Evolutionary conservation across 2,329 filamentous ascomycete genomes (phyloP), one percentile per base, ranked within the genome.

Genomic region (Triangularia setosa): DNA sequence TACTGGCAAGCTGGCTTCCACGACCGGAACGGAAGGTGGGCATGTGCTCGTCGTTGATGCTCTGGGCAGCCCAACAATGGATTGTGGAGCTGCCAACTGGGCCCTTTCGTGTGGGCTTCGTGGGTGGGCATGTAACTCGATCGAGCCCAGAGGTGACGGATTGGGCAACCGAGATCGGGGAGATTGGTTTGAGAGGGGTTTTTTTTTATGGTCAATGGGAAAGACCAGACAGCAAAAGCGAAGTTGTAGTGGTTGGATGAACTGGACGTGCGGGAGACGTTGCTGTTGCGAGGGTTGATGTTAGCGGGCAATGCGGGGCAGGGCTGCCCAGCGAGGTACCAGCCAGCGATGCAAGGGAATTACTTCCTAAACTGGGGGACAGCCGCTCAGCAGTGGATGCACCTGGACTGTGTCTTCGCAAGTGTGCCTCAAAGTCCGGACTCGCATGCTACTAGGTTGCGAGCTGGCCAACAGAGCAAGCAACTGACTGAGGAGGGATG

Each of bases 21-120:
- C 16, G 57, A 68, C 67, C 33, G 63, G 66, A 66, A 60, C 24
- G 67, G 67, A 68, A 70, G 65, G 33, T 61, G 57, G 61, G 67
- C 69, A 71, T 71, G 69, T 71, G 69, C 65, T 33, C 63, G 63
- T 48, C 44, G 54, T 44, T 35, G 61, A 53, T 48, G 33, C 14
- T 40, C 60, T 53, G 64, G n/a, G 65, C 64, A 66, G 63, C 61
- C 68, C 67, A 25, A 65, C 67, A 66, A 68, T 64, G 64, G 64
- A 61, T 58, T 63, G 66, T 62, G 60, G 66, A 61, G 66, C 61
- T 64, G 67, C 67, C 65, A 65, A 67, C 61, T 33, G 61, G 59
- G 63, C 63, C 62, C 60, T 54, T 64, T 58, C 55, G 24, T 64
- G 33, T 63, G 56, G 62, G 64, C 62, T 64, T 60, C 56, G 54